A percentile compares a stretch with the other conserved stretches of the same genome.
Conservation (phyloP, 768 basidiomycete genomes). For the Mycena amicta region DNA sequence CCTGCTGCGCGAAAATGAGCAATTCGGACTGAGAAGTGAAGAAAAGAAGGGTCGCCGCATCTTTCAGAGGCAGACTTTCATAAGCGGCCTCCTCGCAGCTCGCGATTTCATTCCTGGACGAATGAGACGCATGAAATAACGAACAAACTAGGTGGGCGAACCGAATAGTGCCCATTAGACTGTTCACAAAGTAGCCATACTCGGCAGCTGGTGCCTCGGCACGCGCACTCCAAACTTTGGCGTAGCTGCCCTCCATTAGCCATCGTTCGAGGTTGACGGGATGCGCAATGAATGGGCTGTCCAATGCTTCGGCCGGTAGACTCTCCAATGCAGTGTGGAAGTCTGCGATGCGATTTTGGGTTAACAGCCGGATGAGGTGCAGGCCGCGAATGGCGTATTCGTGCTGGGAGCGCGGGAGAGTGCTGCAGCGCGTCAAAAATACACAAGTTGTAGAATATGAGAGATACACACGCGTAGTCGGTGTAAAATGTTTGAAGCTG, state of each 20-base stretch:
- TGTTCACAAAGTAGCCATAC: conserved; percentile 92
- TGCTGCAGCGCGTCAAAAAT: conserved; percentile 39
- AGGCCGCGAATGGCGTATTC: conserved; percentile 90
- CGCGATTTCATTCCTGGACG: conserved; percentile 90
- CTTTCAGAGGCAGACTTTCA: conserved; percentile 84
- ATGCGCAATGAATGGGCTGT: conserved; percentile 77
- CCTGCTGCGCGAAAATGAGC: conserved; percentile 79
- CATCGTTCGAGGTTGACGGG: conserved; percentile 92
- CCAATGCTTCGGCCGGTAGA: conserved; percentile 68
- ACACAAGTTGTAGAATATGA: conserved; percentile 13
- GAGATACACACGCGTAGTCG: conserved; percentile 63
- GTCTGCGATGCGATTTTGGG: conserved; percentile 94
- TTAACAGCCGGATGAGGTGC: conserved; percentile 91
- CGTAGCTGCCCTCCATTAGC: conserved; percentile 99
- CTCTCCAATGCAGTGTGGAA: conserved; percentile 97
- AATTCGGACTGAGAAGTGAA: conserved; percentile 83
- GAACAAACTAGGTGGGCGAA: conserved; percentile 33
- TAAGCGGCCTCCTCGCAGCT: conserved; percentile 96
- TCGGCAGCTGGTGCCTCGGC: conserved; percentile 92
- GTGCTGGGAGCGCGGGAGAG: conserved; percentile 82
- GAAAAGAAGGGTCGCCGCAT: conserved; percentile 90
- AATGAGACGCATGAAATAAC: background rate
- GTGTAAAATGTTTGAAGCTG: conserved; percentile 90
- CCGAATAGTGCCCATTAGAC: conserved; percentile 93
- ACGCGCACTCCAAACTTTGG: conserved; percentile 95